Conservation (phyloP, 345 rosid genomes). For the Eucalyptus marginata region DNA sequence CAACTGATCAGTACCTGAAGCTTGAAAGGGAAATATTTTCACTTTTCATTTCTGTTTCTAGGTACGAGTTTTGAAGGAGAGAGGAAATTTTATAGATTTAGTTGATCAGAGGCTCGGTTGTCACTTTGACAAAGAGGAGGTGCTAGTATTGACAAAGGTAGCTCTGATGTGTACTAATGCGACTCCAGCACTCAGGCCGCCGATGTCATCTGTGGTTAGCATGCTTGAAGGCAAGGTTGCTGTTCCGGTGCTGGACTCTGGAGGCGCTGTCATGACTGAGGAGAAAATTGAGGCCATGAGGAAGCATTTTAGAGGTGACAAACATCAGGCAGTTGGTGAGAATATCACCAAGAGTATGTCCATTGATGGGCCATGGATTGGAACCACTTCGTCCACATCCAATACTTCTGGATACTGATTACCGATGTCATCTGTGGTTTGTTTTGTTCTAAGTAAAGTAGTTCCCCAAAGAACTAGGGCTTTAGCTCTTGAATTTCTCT, state of each 20-base stretch:
- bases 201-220: neutral
- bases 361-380: neutral
- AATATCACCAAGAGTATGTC: neutral
- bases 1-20: neutral
- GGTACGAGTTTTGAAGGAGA: neutral
- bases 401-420: neutral
- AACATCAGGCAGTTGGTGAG: neutral
- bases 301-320: neutral
- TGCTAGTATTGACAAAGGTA: neutral
- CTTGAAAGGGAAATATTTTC: neutral
- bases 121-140: neutral
- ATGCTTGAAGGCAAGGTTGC: conserved; percentile 16
- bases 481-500: no score
- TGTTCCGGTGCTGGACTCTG: neutral
- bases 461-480: no score
- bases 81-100: neutral
- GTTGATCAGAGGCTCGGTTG: neutral
- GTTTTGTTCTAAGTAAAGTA: no score
- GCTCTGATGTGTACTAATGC: neutral
- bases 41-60: neutral
- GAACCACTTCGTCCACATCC: neutral
- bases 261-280: neutral
- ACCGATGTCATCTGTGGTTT: no score
- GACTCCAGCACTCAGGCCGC: neutral
- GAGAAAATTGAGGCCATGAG: neutral